A percentile compares a stretch with the other conserved stretches of the same genome.
phyloP scores from a whole-genome alignment of 2,329 filamentous ascomycete species.

The Aurifilum marmelostoma region DNA sequence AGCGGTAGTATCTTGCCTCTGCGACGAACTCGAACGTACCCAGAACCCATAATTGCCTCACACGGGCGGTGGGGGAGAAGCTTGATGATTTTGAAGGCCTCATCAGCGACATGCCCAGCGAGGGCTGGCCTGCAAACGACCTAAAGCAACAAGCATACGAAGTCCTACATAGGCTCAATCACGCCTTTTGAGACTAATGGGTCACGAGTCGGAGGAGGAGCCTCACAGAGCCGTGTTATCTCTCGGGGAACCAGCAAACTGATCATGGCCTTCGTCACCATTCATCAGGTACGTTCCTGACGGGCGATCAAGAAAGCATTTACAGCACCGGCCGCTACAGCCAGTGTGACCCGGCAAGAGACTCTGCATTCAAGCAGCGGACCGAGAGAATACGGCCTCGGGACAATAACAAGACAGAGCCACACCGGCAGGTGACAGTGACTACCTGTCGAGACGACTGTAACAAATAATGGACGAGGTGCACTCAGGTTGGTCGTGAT shows the following conservation, averaged over 20 bases:
- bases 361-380: neutral
- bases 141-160: neutral
- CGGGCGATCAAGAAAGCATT: neutral
- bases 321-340: neutral
- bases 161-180: neutral
- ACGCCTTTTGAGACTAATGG: neutral
- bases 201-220: neutral
- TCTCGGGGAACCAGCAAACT: neutral
- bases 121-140: neutral
- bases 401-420: neutral
- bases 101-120: neutral
- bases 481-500: slow-evolving; percentile 2
- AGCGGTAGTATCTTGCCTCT: neutral
- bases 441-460: neutral
- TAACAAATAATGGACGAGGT: no score
- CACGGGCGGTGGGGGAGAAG: neutral
- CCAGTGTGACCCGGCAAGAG: neutral
- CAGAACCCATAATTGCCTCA: neutral
- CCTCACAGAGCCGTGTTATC: neutral
- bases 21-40: neutral
- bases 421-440: neutral
- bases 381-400: neutral
- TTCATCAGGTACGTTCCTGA: neutral
- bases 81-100: neutral
- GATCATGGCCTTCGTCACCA: no score